phyloP scores from a whole-genome alignment of 345 rosid genomes.

The Eucalyptus marginata region DNA sequence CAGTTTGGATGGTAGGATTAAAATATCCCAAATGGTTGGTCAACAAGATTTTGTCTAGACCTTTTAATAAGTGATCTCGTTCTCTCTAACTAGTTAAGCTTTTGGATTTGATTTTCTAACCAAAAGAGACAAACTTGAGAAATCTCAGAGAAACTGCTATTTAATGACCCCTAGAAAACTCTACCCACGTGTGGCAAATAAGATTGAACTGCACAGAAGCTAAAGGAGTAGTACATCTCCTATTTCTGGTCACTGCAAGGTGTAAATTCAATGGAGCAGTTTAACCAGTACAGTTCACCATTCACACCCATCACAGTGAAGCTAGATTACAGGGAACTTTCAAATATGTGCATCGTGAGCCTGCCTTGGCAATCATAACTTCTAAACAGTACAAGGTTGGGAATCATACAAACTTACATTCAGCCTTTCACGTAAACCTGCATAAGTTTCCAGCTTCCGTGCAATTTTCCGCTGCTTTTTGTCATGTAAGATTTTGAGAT shows the following conservation, averaged over 20 bases:
- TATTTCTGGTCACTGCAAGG: background rate
- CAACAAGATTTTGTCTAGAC: background rate
- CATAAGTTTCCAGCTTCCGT: conserved; percentile 38
- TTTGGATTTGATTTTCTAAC: background rate
- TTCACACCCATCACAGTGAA: background rate
- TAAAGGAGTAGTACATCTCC: background rate
- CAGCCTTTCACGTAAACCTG: conserved; percentile 47
- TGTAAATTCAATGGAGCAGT: background rate
- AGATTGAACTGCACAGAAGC: background rate
- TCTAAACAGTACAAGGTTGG: background rate
- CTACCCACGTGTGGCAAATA: background rate
- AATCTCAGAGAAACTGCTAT: background rate
- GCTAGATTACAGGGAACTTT: background rate
- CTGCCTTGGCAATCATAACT: background rate
- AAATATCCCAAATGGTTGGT: background rate
- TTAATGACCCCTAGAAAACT: background rate
- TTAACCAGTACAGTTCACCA: background rate
- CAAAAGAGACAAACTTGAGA: background rate
- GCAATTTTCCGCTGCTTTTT: conserved; percentile 51
- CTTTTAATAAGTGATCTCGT: background rate
- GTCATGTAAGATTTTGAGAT: conserved; percentile 52
- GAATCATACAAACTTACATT: conserved; percentile 22
- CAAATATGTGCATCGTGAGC: background rate
- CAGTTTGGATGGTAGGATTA: background rate
- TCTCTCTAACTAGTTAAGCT: background rate